Conservation (phyloP, 495 filamentous ascomycete species). For the Physcia stellaris region DNA sequence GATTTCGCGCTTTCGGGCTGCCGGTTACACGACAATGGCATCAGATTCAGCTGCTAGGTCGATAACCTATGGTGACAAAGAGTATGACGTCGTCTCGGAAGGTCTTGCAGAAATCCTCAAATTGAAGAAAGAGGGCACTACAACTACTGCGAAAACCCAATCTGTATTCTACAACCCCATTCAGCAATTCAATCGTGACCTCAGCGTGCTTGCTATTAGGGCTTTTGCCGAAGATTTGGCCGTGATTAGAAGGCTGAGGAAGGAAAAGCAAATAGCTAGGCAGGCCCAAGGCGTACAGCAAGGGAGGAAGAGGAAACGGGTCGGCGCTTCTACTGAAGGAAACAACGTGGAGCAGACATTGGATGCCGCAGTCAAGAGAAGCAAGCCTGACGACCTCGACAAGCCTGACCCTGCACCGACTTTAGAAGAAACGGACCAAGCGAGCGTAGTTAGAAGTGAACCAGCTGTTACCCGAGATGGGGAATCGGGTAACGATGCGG, state of each 20-base stretch:
- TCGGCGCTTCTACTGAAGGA: slow-evolving; percentile 6
- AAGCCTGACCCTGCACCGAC: no score
- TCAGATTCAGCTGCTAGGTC: no score
- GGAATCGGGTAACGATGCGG: neutral
- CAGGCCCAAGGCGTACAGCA: slow-evolving; percentile 22
- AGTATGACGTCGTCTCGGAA: slow-evolving; percentile 54
- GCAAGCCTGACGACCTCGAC: neutral
- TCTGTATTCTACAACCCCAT: slow-evolving; percentile 97
- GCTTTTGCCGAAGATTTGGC: slow-evolving; percentile 57
- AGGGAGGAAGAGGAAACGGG: slow-evolving; percentile 19
- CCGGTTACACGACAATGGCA: no score
- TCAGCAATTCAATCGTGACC: slow-evolving; percentile 94
- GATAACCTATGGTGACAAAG: no score
- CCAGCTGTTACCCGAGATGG: neutral
- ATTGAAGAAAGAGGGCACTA: slow-evolving; percentile 33
- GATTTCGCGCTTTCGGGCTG: no score
- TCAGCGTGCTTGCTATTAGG: slow-evolving; percentile 82
- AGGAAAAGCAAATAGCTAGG: slow-evolving; percentile 18
- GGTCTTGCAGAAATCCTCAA: slow-evolving; percentile 54
- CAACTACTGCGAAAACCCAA: slow-evolving; percentile 26
- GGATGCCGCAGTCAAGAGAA: neutral
- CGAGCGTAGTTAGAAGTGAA: neutral
- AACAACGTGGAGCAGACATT: no score
- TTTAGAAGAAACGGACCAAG: neutral
- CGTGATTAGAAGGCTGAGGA: slow-evolving; percentile 24